phyloP scores from a whole-genome alignment of 192 early-diverging fungal genomes.

The Anaeromyces robustus region DNA sequence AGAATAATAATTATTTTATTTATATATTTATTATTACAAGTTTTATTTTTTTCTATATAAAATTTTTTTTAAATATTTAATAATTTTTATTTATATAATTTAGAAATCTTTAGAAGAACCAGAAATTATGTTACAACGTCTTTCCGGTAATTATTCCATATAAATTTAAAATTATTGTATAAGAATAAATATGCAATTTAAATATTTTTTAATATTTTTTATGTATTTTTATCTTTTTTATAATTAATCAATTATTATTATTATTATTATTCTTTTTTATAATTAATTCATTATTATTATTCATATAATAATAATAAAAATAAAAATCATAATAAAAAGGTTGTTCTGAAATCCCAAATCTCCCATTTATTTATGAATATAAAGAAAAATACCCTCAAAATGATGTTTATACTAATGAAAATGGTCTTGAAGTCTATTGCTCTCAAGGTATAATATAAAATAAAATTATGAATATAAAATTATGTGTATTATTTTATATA shows the following conservation, averaged over 20 bases:
- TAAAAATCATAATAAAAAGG: background rate
- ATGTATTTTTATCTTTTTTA: no score
- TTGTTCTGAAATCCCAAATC: background rate
- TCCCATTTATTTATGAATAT: background rate
- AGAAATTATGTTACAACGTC: background rate
- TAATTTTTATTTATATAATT: background rate
- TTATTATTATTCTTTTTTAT: background rate
- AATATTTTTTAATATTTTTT: no score
- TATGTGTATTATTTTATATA: no score
- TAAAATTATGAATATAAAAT: no score
- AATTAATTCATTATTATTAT: background rate
- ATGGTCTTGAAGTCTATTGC: background rate
- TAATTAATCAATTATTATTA: no score
- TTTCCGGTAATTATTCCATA: background rate
- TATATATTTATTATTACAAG: no score
- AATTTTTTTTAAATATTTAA: no score
- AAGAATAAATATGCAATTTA: no score
- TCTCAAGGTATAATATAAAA: background rate
- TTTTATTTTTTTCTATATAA: no score
- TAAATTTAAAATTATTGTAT: no score
- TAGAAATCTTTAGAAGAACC: conserved; percentile 1
- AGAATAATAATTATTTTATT: background rate
- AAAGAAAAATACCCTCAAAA: background rate
- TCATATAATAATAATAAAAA: background rate
- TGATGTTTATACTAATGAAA: background rate